These are phyloP conservation scores for Eleusine indica DNA, from an alignment of 176 grass and related monocot species.

Conservation along the genomic window DNA sequence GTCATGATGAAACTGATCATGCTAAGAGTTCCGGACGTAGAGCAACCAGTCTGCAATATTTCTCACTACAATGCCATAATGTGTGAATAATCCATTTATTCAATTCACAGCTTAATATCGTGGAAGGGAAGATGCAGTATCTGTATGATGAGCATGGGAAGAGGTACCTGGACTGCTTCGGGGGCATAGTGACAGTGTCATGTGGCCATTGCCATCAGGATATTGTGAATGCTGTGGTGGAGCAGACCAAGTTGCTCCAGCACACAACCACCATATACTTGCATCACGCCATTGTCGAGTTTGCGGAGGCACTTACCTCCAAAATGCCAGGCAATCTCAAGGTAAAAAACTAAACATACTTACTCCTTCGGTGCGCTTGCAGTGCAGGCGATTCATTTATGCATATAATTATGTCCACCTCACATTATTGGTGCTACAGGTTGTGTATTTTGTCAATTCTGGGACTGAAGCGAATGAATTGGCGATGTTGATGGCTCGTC, in stretches of 20 bases:
- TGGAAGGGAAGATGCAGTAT: slow-evolving; percentile 97
- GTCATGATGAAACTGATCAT: neutral
- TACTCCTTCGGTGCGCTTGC: neutral
- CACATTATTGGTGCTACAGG: slow-evolving; percentile 47
- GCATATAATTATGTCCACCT: neutral
- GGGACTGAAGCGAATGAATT: slow-evolving; percentile 98
- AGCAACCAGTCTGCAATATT: neutral
- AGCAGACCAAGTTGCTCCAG: slow-evolving; percentile 95
- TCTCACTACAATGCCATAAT: neutral
- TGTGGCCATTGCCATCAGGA: slow-evolving; percentile 96
- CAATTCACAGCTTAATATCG: slow-evolving; percentile 81
- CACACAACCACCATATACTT: slow-evolving; percentile 97
- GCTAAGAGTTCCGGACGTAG: neutral
- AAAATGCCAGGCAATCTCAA: slow-evolving; percentile 98
- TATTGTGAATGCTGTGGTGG: slow-evolving; percentile 76
- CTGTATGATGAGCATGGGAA: slow-evolving; percentile 88
- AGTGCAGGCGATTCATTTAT: neutral
- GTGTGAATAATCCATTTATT: neutral
- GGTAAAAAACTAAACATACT: slow-evolving; percentile 64
- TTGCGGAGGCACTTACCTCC: slow-evolving; percentile 84
- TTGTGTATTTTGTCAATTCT: slow-evolving; percentile 96
- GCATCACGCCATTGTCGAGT: slow-evolving; percentile 90
- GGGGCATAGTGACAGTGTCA: slow-evolving; percentile 96
- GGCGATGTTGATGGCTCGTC: slow-evolving; percentile 89
- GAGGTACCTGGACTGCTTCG: slow-evolving; percentile 92